Percentiles rank a stretch among this genome's conserved stretches.
phyloP scores from a whole-genome alignment of 345 rosid genomes.

The Garcia nutans region DNA sequence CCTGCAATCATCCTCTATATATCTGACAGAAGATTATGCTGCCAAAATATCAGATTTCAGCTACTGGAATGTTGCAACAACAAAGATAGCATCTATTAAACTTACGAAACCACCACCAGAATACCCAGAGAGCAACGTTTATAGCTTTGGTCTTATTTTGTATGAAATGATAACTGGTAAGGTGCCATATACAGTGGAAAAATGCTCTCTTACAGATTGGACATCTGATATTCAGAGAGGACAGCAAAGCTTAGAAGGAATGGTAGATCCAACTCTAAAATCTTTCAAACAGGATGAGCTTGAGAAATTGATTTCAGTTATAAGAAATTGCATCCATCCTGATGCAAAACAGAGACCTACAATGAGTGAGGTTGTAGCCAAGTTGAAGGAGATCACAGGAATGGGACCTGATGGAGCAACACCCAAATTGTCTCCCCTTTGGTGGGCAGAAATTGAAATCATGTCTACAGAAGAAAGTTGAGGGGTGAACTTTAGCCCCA shows the following conservation, averaged over 20 bases:
- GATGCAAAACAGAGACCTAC: conserved; percentile 53
- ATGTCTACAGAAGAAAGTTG: conserved; percentile 52
- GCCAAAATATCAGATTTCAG: conserved; percentile 84
- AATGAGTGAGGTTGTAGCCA: conserved; percentile 54
- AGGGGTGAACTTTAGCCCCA: conserved; percentile 14
- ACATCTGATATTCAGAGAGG: conserved; percentile 42
- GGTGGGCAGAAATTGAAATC: conserved; percentile 98
- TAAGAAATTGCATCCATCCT: conserved; percentile 60
- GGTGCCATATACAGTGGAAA: conserved; percentile 49
- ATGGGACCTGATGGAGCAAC: conserved; percentile 68
- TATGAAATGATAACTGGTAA: conserved; percentile 76
- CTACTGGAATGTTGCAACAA: conserved; percentile 46
- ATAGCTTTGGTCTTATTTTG: conserved; percentile 63
- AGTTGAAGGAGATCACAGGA: conserved; percentile 63
- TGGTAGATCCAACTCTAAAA: conserved; percentile 64
- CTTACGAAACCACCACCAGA: conserved; percentile 40
- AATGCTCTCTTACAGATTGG: conserved; percentile 45
- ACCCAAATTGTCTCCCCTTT: conserved; percentile 75
- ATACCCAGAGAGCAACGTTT: conserved; percentile 51
- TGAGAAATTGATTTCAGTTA: conserved; percentile 55
- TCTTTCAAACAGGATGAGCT: conserved; percentile 49
- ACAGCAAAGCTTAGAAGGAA: conserved; percentile 40
- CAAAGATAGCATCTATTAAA: conserved; percentile 39
- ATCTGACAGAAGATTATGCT: conserved; percentile 84
- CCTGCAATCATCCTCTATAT: conserved; percentile 66